Percentiles rank a stretch among this genome's conserved stretches.
These are phyloP conservation scores for Tolypocladium ophioglossoides DNA, from an alignment of 2,329 filamentous ascomycete genomes.

Conservation along the genomic window DNA sequence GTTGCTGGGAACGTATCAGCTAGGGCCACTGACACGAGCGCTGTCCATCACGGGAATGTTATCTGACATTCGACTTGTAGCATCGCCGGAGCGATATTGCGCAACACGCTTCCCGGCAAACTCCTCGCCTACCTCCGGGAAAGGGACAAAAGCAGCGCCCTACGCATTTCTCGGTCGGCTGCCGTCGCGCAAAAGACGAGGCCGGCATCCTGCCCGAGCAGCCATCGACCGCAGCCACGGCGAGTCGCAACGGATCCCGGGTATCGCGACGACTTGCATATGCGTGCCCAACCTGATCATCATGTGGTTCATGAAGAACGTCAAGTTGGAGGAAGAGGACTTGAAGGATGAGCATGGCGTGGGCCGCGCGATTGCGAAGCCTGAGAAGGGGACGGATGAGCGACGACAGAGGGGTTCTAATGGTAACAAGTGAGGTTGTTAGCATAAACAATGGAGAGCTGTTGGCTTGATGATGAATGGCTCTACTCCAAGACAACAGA, in stretches of 20 bases:
- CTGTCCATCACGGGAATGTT: too few species aligned
- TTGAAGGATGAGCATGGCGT: not conserved
- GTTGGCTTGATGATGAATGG: too few species aligned
- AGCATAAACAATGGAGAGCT: too few species aligned
- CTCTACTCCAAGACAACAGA: too few species aligned
- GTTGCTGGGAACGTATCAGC: too few species aligned
- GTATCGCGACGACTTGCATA: slow-evolving; percentile 8
- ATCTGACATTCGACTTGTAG: too few species aligned
- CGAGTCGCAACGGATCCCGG: slow-evolving; percentile 9
- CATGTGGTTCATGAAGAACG: slow-evolving; percentile 9
- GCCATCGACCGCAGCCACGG: slow-evolving; percentile 10
- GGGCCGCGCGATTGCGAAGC: not conserved
- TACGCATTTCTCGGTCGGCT: slow-evolving; percentile 13
- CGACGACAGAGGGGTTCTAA: not conserved
- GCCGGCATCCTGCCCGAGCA: slow-evolving; percentile 1
- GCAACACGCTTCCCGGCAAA: slow-evolving; percentile 11
- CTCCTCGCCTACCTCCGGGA: slow-evolving; percentile 10
- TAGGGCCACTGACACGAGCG: too few species aligned
- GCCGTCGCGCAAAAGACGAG: slow-evolving; percentile 11
- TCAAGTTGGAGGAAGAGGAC: slow-evolving; percentile 6
- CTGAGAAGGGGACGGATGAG: not conserved
- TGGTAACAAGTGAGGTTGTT: too few species aligned
- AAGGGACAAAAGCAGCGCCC: slow-evolving; percentile 5
- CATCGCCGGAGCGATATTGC: slow-evolving; percentile 23
- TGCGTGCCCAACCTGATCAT: slow-evolving; percentile 6